Conservation (phyloP, 106 monocot genomes). For the Posidonia australis region DNA sequence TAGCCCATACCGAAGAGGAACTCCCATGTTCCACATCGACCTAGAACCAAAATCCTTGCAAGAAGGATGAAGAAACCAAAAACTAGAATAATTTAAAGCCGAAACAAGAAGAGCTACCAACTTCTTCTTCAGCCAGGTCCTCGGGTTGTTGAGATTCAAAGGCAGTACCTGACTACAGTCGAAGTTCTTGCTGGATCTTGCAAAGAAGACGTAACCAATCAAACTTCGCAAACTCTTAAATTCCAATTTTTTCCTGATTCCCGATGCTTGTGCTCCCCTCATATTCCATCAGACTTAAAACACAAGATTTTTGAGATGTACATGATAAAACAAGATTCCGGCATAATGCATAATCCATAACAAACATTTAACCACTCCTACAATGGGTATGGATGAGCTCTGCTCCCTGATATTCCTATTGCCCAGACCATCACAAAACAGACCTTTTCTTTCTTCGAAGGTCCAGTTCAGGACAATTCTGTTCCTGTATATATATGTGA, state of each 20-base stretch:
- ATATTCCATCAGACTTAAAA: conserved; percentile 10
- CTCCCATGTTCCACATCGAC: conserved; percentile 8
- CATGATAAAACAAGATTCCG: background rate
- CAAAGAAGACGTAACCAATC: background rate
- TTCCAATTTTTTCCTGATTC: background rate
- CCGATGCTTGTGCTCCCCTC: background rate
- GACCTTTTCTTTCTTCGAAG: no score
- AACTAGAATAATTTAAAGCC: background rate
- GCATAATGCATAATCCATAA: no score
- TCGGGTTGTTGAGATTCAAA: background rate
- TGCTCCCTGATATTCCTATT: no score
- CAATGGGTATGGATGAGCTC: no score
- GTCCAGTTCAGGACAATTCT: no score
- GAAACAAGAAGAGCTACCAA: background rate
- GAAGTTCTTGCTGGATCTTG: background rate
- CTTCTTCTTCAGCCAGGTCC: background rate
- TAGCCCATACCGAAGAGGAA: background rate
- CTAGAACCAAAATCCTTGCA: background rate
- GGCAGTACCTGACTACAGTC: background rate
- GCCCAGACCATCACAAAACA: no score
- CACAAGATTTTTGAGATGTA: conserved; percentile 1
- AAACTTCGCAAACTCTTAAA: background rate
- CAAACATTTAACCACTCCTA: background rate
- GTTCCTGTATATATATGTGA: no score
- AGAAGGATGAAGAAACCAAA: background rate